Evolutionary conservation across 2,329 filamentous ascomycete genomes (phyloP).

Genomic region (Incumbomyces delicatus): DNA sequence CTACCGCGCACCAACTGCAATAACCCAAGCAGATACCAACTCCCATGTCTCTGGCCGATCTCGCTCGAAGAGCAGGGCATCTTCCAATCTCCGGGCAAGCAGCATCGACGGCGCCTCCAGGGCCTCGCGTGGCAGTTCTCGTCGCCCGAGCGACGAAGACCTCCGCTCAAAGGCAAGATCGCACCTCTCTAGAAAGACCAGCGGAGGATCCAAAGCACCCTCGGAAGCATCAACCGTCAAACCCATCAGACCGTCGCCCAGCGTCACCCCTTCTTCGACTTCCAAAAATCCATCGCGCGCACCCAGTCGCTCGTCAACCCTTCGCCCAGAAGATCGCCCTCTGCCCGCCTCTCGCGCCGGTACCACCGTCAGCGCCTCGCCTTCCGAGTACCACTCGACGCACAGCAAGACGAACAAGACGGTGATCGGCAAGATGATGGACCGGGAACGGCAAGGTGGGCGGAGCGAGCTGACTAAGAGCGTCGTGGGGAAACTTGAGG

Average conservation of each 20-base stretch:
- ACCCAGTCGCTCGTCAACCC: neutral
- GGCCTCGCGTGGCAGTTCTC: slow-evolving; percentile 5
- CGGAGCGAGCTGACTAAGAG: slow-evolving; percentile 10
- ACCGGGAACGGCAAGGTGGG: slow-evolving; percentile 4
- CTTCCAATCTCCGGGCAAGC: neutral
- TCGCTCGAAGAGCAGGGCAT: slow-evolving; percentile 1
- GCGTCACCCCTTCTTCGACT: neutral
- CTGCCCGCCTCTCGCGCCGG: slow-evolving; percentile 18
- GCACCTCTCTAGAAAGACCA: neutral
- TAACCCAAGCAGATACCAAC: slow-evolving; percentile 13
- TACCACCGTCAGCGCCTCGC: slow-evolving; percentile 13
- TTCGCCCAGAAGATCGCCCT: slow-evolving; percentile 9
- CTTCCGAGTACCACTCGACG: slow-evolving; percentile 2
- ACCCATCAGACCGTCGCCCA: neutral
- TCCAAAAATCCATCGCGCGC: slow-evolving; percentile 5
- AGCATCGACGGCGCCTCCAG: neutral
- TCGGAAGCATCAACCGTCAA: slow-evolving; percentile 3
- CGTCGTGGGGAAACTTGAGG: slow-evolving; percentile 18
- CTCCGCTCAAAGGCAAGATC: neutral
- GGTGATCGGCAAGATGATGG: slow-evolving; percentile 15
- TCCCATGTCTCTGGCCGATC: neutral
- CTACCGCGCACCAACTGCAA: slow-evolving; percentile 17
- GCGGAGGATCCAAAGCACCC: neutral
- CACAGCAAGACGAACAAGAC: slow-evolving; percentile 9
- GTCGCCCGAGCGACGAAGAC: slow-evolving; percentile 10